Evolutionary conservation across 2,329 filamentous ascomycete species (phyloP).

Genomic region (Sclerotinia spermophila): DNA sequence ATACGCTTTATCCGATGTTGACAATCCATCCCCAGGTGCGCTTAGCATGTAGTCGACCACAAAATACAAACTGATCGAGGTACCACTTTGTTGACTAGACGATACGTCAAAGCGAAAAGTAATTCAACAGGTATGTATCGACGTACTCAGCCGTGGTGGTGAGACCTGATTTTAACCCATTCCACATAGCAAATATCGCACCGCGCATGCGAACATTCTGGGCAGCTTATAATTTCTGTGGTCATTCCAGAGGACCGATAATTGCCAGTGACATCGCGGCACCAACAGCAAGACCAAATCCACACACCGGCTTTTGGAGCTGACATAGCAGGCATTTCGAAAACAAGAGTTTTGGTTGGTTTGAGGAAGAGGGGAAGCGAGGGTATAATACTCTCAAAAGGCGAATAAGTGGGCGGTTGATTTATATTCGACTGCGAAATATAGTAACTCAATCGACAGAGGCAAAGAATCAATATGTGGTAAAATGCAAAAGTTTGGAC

Average conservation of each 20-base stretch:
- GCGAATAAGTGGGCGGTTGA: not conserved
- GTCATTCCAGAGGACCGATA: conserved; percentile 14
- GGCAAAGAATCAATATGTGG: not conserved
- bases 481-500: not conserved
- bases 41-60: not conserved
- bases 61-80: not conserved
- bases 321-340: conserved; percentile 8
- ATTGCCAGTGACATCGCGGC: not conserved
- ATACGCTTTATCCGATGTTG: not conserved
- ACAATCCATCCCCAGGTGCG: not conserved
- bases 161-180: not conserved
- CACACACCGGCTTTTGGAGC: not conserved
- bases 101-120: not conserved
- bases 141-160: conserved; percentile 5
- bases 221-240: not conserved
- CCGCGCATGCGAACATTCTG: not conserved
- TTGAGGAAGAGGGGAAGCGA: not conserved
- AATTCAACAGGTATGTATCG: not conserved
- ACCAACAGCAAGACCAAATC: conserved; percentile 11
- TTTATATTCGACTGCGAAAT: conserved; percentile 6
- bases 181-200: not conserved
- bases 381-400: not conserved
- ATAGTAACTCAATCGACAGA: not conserved
- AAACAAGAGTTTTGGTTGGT: not conserved
- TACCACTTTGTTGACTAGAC: not conserved